Conservation (phyloP, 1,284 basidiomycete genomes). For the Ustilago curta region DNA sequence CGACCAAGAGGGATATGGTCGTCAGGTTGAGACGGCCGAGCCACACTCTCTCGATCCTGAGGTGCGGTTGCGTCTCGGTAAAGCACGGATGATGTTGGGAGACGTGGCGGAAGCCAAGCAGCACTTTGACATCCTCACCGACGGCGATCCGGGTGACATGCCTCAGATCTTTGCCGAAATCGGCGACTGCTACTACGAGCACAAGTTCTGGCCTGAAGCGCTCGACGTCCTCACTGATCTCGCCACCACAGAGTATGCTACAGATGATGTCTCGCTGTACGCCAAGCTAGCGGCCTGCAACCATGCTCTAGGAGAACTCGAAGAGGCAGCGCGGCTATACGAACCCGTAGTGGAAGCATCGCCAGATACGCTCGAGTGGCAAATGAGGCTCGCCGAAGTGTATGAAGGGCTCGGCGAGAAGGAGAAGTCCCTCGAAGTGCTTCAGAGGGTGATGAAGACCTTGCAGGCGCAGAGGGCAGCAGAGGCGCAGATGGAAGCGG, state of each 20-base stretch:
- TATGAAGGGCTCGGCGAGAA: constrained; percentile 83
- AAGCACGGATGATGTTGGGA: constrained; percentile 84
- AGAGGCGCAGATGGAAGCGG: constrained; percentile 6
- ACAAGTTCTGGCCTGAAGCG: constrained; percentile 55
- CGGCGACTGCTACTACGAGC: constrained; percentile 60
- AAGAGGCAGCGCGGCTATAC: constrained; percentile 54
- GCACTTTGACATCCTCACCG: constrained; percentile 59
- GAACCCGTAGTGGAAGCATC: constrained; percentile 79
- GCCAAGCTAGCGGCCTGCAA: constrained; percentile 61
- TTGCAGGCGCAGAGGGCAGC: constrained; percentile 27
- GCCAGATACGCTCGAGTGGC: constrained; percentile 77
- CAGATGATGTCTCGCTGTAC: constrained; percentile 54
- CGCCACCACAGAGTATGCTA: constrained; percentile 28
- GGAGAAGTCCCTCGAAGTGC: constrained; percentile 83
- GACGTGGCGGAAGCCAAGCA: constrained; percentile 84
- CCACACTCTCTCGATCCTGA: constrained; percentile 81
- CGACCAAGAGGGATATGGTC: constrained; percentile 64
- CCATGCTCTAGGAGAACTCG: constrained; percentile 51
- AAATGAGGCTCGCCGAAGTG: constrained; percentile 78
- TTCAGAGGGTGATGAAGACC: constrained; percentile 76
- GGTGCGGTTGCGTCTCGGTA: constrained; percentile 84
- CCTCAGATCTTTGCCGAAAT: constrained; percentile 58
- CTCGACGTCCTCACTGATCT: constrained; percentile 56
- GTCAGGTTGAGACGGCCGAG: constrained; percentile 65
- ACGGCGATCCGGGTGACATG: constrained; percentile 47